Percentiles rank a stretch among this genome's conserved stretches.
Conservation (phyloP, 1,284 basidiomycete genomes). For the Puccinia brachypodii region DNA sequence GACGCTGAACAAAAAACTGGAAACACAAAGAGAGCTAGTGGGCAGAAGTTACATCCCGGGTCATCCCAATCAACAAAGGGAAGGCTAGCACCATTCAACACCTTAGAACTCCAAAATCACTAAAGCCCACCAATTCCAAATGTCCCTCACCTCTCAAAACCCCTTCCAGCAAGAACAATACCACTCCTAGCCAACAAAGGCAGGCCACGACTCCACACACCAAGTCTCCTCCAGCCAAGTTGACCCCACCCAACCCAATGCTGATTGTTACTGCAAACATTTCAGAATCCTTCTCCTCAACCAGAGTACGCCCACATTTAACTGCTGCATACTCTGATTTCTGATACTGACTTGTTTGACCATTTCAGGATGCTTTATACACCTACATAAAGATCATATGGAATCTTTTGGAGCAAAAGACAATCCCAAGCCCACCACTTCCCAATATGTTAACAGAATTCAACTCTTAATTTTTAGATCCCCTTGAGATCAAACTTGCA, state of each 20-base stretch:
- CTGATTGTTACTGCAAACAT: background rate
- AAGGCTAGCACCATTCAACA: background rate
- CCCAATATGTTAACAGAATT: slow-evolving; percentile 8
- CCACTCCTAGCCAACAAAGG: background rate
- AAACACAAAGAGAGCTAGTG: too few relatives aligned
- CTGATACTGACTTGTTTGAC: too few relatives aligned
- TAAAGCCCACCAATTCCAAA: background rate
- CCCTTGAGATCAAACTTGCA: background rate
- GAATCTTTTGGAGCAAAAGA: slow-evolving; percentile 4
- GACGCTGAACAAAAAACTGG: background rate
- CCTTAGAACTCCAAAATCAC: background rate
- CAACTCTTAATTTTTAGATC: background rate
- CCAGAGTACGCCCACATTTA: background rate
- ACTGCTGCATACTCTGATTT: background rate
- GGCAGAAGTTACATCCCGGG: too few relatives aligned
- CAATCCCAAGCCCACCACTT: background rate
- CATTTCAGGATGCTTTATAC: slow-evolving; percentile 24
- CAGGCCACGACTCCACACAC: background rate
- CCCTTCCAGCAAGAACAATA: background rate
- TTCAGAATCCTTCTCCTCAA: background rate
- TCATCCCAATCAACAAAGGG: background rate
- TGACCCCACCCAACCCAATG: background rate
- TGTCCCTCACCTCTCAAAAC: background rate
- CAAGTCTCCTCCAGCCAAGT: background rate
- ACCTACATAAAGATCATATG: slow-evolving; percentile 30